Evolutionary conservation across 2,329 filamentous ascomycete species (phyloP).

Genomic region (Sclerotinia nivalis): DNA sequence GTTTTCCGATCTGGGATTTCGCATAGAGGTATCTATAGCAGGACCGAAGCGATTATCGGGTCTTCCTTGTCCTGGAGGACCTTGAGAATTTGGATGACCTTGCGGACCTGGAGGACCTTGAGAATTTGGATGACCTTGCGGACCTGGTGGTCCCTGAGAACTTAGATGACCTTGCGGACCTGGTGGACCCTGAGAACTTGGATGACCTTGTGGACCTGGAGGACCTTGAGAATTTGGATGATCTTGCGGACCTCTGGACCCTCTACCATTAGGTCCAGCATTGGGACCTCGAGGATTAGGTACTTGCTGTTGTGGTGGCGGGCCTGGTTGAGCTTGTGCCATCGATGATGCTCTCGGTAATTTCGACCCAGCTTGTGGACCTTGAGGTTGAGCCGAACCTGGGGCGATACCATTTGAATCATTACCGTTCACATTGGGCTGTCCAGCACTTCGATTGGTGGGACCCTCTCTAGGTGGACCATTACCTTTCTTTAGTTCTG

Average conservation of each 20-base stretch:
- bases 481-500: slow-evolving; percentile 52
- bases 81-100: slow-evolving; percentile 25
- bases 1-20: slow-evolving; percentile 48
- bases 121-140: neutral
- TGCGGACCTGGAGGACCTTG: slow-evolving; percentile 23
- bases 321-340: slow-evolving; percentile 60
- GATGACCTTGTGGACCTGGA: slow-evolving; percentile 21
- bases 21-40: slow-evolving; percentile 38
- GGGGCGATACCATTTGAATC: slow-evolving; percentile 41
- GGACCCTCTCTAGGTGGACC: slow-evolving; percentile 47
- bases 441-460: slow-evolving; percentile 41
- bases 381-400: slow-evolving; percentile 39
- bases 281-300: slow-evolving; percentile 49
- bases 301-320: slow-evolving; percentile 64
- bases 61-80: slow-evolving; percentile 27
- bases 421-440: slow-evolving; percentile 44
- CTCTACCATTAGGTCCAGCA: slow-evolving; percentile 26
- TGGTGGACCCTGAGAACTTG: slow-evolving; percentile 19
- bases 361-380: slow-evolving; percentile 52
- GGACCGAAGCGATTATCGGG: slow-evolving; percentile 39
- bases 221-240: slow-evolving; percentile 22
- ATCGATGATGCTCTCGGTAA: slow-evolving; percentile 61
- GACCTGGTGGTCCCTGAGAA: slow-evolving; percentile 19
- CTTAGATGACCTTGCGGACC: neutral
- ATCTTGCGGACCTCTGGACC: neutral